Evolutionary conservation across 1,284 basidiomycete species (phyloP).

Genomic region (Boletus sp.): DNA sequence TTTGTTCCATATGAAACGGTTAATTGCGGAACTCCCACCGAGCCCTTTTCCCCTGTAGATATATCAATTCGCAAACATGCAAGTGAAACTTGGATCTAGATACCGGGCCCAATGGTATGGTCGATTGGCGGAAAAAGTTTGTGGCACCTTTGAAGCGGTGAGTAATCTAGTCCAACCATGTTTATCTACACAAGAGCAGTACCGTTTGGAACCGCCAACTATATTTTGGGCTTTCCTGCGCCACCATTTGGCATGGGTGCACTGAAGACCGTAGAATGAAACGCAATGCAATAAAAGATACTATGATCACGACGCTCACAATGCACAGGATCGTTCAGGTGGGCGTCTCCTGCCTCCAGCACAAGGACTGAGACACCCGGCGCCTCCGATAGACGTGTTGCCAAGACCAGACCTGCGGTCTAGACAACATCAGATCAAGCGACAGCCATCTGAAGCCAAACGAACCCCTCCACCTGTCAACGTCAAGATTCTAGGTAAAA

Average conservation of each 20-base stretch:
- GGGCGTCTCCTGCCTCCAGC: constrained; percentile 6
- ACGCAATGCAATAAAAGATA: background rate
- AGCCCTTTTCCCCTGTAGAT: constrained; percentile 1
- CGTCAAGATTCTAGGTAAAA: background rate
- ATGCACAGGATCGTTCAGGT: constrained; percentile 4
- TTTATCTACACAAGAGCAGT: background rate
- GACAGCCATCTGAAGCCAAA: background rate
- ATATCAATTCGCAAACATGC: background rate
- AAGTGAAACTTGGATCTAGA: background rate
- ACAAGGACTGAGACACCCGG: constrained; percentile 1
- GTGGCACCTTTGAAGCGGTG: constrained; percentile 1
- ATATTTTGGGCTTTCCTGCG: background rate
- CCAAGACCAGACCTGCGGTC: constrained; percentile 3
- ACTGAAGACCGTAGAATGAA: background rate
- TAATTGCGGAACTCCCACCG: constrained; percentile 5
- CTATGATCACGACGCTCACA: background rate
- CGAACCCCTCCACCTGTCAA: constrained; percentile 2
- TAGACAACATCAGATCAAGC: background rate
- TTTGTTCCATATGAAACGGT: constrained; percentile 5
- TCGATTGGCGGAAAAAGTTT: background rate
- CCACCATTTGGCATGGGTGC: background rate
- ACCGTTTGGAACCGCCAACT: constrained; percentile 10
- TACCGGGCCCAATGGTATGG: background rate
- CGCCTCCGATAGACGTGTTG: constrained; percentile 3
- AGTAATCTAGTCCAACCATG: background rate